phyloP scores from a whole-genome alignment of 169 alveolate species.

The Cyclospora cayetanensis region DNA sequence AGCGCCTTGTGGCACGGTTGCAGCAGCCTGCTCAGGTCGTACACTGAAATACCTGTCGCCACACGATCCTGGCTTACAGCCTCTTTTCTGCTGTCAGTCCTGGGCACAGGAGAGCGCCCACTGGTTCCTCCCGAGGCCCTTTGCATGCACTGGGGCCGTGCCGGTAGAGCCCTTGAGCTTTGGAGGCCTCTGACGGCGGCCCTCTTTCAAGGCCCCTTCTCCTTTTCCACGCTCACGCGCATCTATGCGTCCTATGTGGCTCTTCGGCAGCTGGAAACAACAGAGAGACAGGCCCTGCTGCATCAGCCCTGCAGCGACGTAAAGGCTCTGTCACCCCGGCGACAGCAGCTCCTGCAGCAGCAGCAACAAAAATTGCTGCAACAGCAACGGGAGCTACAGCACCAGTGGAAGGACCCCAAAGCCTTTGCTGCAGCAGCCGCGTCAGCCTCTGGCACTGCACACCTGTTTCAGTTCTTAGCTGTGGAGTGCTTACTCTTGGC shows the following conservation, averaged over 20 bases:
- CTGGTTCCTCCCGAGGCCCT: constrained; percentile 10
- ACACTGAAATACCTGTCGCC: not conserved
- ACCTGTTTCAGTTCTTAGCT: constrained; percentile 18
- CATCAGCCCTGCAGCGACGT: constrained; percentile 43
- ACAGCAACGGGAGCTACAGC: constrained; percentile 12
- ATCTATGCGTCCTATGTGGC: not conserved
- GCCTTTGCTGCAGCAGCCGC: constrained; percentile 36
- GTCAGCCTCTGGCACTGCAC: constrained; percentile 16
- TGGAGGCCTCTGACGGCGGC: constrained; percentile 23
- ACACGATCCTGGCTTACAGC: not conserved
- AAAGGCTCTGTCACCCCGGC: not conserved
- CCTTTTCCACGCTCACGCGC: not conserved
- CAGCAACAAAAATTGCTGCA: constrained; percentile 36
- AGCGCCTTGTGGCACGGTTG: not conserved
- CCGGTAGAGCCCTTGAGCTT: not conserved
- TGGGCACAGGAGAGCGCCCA: not conserved
- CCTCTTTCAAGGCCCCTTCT: not conserved
- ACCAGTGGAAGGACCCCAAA: not conserved
- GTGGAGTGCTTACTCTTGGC: constrained; percentile 17
- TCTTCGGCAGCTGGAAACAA: constrained; percentile 3
- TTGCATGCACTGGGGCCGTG: constrained; percentile 48
- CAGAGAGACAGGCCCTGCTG: constrained; percentile 40
- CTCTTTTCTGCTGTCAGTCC: not conserved
- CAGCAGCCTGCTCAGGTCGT: not conserved
- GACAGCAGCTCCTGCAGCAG: constrained; percentile 24